Conservation (phyloP, 2,329 filamentous ascomycete genomes). For the Lasiodiplodia hormozganensis region DNA sequence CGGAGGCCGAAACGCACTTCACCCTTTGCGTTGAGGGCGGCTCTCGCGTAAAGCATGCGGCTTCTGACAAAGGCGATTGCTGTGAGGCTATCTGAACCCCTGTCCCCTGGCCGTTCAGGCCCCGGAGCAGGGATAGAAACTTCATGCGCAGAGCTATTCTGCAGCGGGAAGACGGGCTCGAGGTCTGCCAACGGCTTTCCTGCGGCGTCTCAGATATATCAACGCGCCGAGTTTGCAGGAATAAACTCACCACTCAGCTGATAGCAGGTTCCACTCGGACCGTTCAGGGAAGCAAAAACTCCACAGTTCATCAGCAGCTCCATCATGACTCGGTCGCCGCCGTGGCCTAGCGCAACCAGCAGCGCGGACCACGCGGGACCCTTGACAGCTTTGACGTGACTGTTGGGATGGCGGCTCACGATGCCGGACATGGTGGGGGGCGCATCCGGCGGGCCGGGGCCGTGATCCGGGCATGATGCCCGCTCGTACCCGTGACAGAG, state of each 20-base stretch:
- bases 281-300: constrained; percentile 71
- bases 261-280: constrained; percentile 69
- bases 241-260: constrained; percentile 74
- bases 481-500: constrained; percentile 84
- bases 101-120: constrained; percentile 43
- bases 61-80: constrained; percentile 77
- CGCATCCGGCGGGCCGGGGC: constrained; percentile 42
- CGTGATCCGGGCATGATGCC: constrained; percentile 41
- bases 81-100: constrained; percentile 21
- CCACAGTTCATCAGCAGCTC: constrained; percentile 78
- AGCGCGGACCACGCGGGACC: constrained; percentile 76
- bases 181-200: constrained; percentile 25
- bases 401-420: constrained; percentile 69
- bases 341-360: constrained; percentile 74
- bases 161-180: constrained; percentile 19
- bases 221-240: background rate
- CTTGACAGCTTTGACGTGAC: constrained; percentile 73
- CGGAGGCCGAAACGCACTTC: constrained; percentile 75
- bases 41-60: constrained; percentile 84
- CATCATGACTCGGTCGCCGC: constrained; percentile 79
- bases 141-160: constrained; percentile 23
- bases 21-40: constrained; percentile 72
- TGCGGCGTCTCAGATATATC: constrained; percentile 27
- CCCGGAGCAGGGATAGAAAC: constrained; percentile 29
- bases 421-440: constrained; percentile 69